These are phyloP conservation scores for Eucalyptus camaldulensis DNA, from an alignment of 345 rosid species.

Conservation along the genomic window DNA sequence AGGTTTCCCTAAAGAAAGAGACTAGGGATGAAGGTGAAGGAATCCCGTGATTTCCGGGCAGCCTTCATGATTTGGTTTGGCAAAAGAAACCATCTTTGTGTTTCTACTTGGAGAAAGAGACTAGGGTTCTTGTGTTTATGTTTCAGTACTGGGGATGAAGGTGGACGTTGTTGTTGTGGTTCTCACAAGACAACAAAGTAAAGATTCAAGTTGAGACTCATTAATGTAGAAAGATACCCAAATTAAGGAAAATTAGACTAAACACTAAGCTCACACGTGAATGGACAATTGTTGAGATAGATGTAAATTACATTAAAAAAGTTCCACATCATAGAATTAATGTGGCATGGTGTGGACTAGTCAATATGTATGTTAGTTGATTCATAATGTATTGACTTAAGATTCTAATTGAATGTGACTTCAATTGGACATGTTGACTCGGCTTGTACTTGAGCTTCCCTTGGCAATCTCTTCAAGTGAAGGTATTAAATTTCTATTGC, in stretches of 20 bases:
- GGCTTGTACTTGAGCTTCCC: not conserved
- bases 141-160: not conserved
- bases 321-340: not conserved
- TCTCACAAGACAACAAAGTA: not conserved
- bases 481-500: not conserved
- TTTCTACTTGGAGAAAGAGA: not conserved
- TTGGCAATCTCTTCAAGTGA: not conserved
- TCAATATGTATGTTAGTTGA: not conserved
- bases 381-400: not conserved
- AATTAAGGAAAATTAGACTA: not conserved
- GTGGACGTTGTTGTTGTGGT: not conserved
- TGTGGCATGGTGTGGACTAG: not conserved
- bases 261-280: not conserved
- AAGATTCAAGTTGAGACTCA: not conserved
- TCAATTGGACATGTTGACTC: not conserved
- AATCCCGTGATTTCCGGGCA: not conserved
- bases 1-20: not conserved
- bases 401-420: not conserved
- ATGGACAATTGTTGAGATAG: not conserved
- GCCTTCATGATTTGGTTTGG: not conserved
- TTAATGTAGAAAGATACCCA: not conserved
- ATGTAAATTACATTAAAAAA: too few species aligned
- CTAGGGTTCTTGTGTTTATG: not conserved
- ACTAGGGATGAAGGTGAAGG: not conserved
- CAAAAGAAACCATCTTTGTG: not conserved